Percentiles rank a stretch among this genome's conserved stretches.
These are phyloP conservation scores for Chlorella sp. DNA, from an alignment of 139 green algal species.

Conservation along the genomic window DNA sequence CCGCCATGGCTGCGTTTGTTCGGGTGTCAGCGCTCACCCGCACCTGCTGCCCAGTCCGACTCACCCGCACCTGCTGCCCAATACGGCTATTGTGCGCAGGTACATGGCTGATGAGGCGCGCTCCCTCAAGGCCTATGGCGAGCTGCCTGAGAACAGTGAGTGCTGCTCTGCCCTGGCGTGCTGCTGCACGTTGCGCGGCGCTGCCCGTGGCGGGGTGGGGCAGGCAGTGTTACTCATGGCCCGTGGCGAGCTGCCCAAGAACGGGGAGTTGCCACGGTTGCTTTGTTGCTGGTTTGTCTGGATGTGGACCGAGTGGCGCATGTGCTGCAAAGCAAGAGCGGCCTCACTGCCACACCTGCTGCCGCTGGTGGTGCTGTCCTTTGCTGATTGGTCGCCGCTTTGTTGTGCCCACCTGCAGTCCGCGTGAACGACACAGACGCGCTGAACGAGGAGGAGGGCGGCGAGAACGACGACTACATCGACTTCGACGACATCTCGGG, in stretches of 20 bases:
- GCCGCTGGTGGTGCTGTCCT: too few species aligned
- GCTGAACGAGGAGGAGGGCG: constrained; percentile 69
- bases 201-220: too few species aligned
- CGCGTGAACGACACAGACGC: constrained; percentile 76
- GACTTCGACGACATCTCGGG: constrained; percentile 82
- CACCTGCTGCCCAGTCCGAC: background rate
- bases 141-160: constrained; percentile 94
- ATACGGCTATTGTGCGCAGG: too few species aligned
- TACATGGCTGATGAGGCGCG: constrained; percentile 96
- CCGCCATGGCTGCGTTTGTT: too few species aligned
- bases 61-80: background rate
- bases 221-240: too few species aligned
- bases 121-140: constrained; percentile 96
- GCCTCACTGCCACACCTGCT: background rate
- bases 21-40: background rate
- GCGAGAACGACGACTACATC: constrained; percentile 81
- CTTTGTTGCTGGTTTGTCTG: too few species aligned
- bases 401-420: constrained; percentile 35
- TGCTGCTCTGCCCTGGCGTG: background rate
- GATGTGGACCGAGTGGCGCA: too few species aligned
- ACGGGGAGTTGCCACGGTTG: too few species aligned
- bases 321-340: too few species aligned
- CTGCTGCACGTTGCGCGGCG: background rate
- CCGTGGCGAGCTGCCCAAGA: too few species aligned
- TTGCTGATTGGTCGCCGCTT: too few species aligned